A percentile compares a stretch with the other conserved stretches of the same genome.
These are phyloP conservation scores for Combretum micranthum DNA, from an alignment of 345 rosid species.

Conservation along the genomic window DNA sequence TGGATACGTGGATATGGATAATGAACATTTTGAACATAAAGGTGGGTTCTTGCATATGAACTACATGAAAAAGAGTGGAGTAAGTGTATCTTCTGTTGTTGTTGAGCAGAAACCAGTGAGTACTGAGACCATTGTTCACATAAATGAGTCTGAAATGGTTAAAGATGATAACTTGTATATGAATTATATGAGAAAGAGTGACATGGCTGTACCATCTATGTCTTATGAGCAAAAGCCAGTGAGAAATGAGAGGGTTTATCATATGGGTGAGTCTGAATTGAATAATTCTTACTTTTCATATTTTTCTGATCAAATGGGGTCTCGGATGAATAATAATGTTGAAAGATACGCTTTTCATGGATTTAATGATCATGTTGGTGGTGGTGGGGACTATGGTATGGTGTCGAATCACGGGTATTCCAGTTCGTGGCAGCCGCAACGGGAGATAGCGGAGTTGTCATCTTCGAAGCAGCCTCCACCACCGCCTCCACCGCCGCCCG, in stretches of 20 bases:
- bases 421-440: conserved; percentile 8
- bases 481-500: conserved; percentile 77
- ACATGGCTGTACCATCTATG: too few species aligned
- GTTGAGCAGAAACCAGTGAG: conserved; percentile 56
- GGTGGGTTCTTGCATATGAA: conserved; percentile 61
- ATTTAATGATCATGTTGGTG: conserved; percentile 18
- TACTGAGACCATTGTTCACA: conserved; percentile 26
- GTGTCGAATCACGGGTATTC: conserved; percentile 31
- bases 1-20: too few species aligned
- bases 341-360: too few species aligned
- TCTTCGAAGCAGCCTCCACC: conserved; percentile 61
- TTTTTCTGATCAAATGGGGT: too few species aligned
- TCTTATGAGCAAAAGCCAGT: too few species aligned
- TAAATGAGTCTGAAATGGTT: conserved; percentile 39
- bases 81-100: conserved; percentile 46
- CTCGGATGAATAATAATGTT: too few species aligned
- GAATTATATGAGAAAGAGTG: too few species aligned
- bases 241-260: too few species aligned
- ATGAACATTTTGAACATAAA: too few species aligned
- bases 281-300: too few species aligned
- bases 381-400: conserved; percentile 29
- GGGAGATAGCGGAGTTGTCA: conserved; percentile 8
- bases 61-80: conserved; percentile 57
- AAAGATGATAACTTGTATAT: too few species aligned
- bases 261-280: too few species aligned